Conservation (phyloP, 208 protist genomes). For the Angomonas deanei region DNA sequence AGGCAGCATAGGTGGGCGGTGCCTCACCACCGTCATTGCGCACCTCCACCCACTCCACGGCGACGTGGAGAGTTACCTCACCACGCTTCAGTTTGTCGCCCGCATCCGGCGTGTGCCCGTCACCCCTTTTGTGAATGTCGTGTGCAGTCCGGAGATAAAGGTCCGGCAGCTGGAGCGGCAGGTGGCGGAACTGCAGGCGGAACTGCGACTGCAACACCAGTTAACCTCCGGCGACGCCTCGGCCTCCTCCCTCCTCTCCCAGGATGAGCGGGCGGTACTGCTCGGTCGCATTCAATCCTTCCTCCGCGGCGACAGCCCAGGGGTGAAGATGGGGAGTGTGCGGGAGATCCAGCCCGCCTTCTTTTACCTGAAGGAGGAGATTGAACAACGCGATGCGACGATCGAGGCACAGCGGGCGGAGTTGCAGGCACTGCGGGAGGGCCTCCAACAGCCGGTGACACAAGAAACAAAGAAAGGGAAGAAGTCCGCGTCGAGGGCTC, state of each 20-base stretch:
- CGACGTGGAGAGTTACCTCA: conserved; percentile 66
- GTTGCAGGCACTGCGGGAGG: conserved; percentile 11
- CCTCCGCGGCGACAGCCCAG: conserved; percentile 46
- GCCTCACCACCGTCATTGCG: conserved; percentile 82
- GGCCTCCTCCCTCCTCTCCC: conserved; percentile 9
- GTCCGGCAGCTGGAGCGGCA: conserved; percentile 78
- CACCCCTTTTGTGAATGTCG: conserved; percentile 47
- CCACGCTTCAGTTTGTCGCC: conserved; percentile 87
- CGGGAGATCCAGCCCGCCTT: conserved; percentile 87
- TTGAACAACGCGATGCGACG: conserved; percentile 28
- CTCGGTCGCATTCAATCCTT: conserved; percentile 55
- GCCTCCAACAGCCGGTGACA: not conserved
- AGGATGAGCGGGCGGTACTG: conserved; percentile 60
- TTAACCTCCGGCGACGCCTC: not conserved
- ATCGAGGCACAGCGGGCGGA: conserved; percentile 23
- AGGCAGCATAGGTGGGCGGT: conserved; percentile 61
- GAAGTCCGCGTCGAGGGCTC: not conserved
- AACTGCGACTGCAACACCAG: conserved; percentile 66
- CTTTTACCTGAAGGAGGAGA: conserved; percentile 40
- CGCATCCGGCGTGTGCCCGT: conserved; percentile 85
- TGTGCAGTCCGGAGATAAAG: conserved; percentile 53
- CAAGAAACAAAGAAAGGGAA: not conserved
- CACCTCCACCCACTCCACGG: conserved; percentile 64
- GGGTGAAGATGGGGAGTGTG: conserved; percentile 58
- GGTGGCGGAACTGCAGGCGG: conserved; percentile 75